A percentile compares a stretch with the other conserved stretches of the same genome.
Evolutionary conservation across 2,329 filamentous ascomycete genomes (phyloP).

Genomic region (Chlorencoelia australis): DNA sequence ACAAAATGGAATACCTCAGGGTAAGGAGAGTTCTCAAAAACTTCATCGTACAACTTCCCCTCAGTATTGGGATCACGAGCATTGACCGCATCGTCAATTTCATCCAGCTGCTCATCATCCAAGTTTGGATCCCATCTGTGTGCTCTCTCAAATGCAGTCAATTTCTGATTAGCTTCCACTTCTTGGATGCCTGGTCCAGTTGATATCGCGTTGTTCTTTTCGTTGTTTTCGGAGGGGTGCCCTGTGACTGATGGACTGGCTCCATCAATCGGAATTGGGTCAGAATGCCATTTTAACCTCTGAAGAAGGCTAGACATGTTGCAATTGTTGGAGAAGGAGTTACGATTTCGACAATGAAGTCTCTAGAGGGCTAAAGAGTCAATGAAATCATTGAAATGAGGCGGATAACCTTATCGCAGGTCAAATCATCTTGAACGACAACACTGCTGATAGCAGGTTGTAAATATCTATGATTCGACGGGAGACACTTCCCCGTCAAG

Average conservation of each 20-base stretch:
- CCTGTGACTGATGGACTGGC: background rate
- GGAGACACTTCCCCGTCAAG: no score
- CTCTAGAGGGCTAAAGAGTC: no score
- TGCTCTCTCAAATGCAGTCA: conserved; percentile 9
- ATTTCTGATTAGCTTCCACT: conserved; percentile 10
- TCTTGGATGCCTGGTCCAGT: conserved; percentile 7
- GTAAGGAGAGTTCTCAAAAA: conserved; percentile 15
- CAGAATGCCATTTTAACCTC: background rate
- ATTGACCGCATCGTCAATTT: conserved; percentile 13
- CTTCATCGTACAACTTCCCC: conserved; percentile 9
- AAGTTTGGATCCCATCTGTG: conserved; percentile 14
- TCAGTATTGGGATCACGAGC: conserved; percentile 8
- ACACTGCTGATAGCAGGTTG: no score
- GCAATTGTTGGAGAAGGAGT: no score
- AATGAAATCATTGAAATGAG: no score
- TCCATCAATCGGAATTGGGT: conserved; percentile 1
- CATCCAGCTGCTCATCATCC: conserved; percentile 8
- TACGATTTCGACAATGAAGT: no score
- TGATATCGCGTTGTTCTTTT: conserved; percentile 5
- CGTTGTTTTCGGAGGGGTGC: background rate
- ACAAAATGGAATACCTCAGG: conserved; percentile 4
- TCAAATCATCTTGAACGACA: no score
- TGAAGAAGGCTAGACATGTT: conserved; percentile 6
- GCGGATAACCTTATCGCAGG: no score
- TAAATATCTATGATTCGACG: no score